Evolutionary conservation across 2,329 filamentous ascomycete genomes (phyloP), one percentile per base, ranked within the genome.

Genomic region (Aspergillus sp.): DNA sequence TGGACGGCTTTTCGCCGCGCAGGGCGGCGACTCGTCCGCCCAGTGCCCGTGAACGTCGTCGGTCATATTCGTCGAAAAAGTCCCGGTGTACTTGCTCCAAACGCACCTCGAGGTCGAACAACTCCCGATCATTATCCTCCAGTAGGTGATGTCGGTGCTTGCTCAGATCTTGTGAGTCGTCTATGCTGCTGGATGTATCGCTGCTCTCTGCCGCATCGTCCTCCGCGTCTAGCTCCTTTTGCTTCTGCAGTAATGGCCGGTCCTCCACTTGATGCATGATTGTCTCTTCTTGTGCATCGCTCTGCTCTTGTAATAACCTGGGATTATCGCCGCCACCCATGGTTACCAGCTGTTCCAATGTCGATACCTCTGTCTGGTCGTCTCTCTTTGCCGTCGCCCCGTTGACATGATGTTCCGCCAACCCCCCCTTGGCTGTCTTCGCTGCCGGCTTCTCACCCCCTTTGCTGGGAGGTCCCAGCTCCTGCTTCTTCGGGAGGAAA

Each of bases 221-320:
- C 69, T 92, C 91, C 68, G 91, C 91, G 70, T 99, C 95, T 21
- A 97, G 83, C 73, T 92, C 84, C 70, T 97, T 91, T 75, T 99
- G 95, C 79, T 96, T 90, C 72, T 95, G 91, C n/a, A 96, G 80
- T 28, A 99, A 79, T 0, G 95, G 95, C 13, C 94, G 86, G 63
- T 97, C 92, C 62, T 89, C 91, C 17, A 98, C 84, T 76, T 99
- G 95, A 62, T 92, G 91, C 71, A 93, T 90, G 52, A 99, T 85
- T 0, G 89, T 86, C 72, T 94, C 91, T 70, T 95, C 91, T 74
- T 98, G 94, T 70, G 95, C 90, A 64, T 91, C 88, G 3, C 88
- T 85, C 79, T 97, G 92, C 64, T 89, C 83, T 70, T 91, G 86
- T 2, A 95, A 80, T 43, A 89, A 81, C 2, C 82, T 81, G 25